A percentile compares a stretch with the other conserved stretches of the same genome.
Conservation (phyloP, 208 protist genomes). For the Kentomonas sorsogonicus region DNA sequence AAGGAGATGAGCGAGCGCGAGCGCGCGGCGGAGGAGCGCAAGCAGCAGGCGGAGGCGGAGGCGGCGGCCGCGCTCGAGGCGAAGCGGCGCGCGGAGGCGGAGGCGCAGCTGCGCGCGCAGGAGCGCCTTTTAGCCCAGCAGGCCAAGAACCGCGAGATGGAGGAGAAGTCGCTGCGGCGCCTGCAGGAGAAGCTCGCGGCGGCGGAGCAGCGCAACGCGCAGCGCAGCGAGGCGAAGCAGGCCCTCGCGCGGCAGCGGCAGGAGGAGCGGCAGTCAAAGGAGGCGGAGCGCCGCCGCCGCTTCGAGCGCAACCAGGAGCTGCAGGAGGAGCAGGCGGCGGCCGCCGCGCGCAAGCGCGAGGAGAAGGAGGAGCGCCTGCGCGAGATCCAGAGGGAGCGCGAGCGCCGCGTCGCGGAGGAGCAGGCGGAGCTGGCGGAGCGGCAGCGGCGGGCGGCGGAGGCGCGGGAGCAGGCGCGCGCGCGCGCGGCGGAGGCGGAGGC, state of each 20-base stretch:
- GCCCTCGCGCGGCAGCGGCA: conserved; percentile 24
- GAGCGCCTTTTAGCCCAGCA: conserved; percentile 45
- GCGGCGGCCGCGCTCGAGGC: conserved; percentile 18
- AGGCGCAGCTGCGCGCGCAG: conserved; percentile 28
- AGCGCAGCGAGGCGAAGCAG: conserved; percentile 44
- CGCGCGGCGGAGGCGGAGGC: conserved; percentile 48
- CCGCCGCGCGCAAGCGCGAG: conserved; percentile 29
- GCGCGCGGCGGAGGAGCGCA: conserved; percentile 31
- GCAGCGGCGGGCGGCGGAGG: conserved; percentile 34
- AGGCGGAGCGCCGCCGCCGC: conserved; percentile 51
- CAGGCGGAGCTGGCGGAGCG: conserved; percentile 30
- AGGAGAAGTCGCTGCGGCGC: conserved; percentile 32
- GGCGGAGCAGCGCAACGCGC: conserved; percentile 45
- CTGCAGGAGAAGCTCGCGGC: conserved; percentile 41
- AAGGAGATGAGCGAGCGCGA: conserved; percentile 39
- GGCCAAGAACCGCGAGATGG: conserved; percentile 35
- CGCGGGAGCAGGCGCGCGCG: conserved; percentile 37
- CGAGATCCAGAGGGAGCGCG: conserved; percentile 24
- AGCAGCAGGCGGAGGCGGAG: conserved; percentile 47
- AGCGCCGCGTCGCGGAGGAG: conserved; percentile 30
- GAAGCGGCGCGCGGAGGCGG: conserved; percentile 34
- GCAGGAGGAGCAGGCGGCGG: conserved; percentile 34
- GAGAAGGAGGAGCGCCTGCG: conserved; percentile 54
- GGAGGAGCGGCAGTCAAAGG: conserved; percentile 25
- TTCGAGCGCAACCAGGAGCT: conserved; percentile 37